Evolutionary conservation across 768 basidiomycete species (phyloP).

Genomic region (Pisolithus sp.): DNA sequence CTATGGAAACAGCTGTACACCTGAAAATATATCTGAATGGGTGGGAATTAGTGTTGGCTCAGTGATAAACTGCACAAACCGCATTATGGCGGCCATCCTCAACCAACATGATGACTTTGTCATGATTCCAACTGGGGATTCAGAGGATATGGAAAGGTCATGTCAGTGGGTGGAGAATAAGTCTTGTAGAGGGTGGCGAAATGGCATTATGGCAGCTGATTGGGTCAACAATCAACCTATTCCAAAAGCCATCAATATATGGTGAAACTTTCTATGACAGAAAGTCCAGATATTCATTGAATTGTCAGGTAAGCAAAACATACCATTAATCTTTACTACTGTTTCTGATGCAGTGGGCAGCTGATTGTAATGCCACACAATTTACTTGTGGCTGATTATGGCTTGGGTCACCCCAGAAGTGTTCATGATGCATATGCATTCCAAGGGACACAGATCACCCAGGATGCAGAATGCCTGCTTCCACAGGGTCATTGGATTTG

Average conservation of each 20-base stretch:
- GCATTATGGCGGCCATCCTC: conserved; percentile 9
- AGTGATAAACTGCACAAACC: conserved; percentile 13
- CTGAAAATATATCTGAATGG: conserved; percentile 4
- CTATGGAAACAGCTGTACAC: not conserved
- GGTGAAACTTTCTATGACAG: conserved; percentile 10
- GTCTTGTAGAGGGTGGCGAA: conserved; percentile 20
- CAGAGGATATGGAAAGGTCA: conserved; percentile 11
- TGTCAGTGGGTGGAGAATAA: not conserved
- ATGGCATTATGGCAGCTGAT: conserved; percentile 34
- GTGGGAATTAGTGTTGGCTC: conserved; percentile 10
- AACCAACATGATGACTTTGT: conserved; percentile 7
- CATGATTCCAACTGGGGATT: conserved; percentile 1
- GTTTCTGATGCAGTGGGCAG: not conserved
- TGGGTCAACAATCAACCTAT: conserved; percentile 24
- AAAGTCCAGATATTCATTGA: conserved; percentile 11
- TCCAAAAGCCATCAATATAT: conserved; percentile 3
- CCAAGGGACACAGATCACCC: not conserved
- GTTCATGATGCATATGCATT: conserved; percentile 7
- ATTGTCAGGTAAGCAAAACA: conserved; percentile 10
- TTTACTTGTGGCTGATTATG: conserved; percentile 3
- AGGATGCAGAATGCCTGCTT: not conserved
- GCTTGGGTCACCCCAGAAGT: conserved; percentile 5
- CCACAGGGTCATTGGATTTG: conserved; percentile 5
- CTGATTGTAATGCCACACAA: conserved; percentile 4
- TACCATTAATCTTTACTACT: not conserved